phyloP scores from a whole-genome alignment of 352 stramenopile species.

The Aphanomyces invadans region DNA sequence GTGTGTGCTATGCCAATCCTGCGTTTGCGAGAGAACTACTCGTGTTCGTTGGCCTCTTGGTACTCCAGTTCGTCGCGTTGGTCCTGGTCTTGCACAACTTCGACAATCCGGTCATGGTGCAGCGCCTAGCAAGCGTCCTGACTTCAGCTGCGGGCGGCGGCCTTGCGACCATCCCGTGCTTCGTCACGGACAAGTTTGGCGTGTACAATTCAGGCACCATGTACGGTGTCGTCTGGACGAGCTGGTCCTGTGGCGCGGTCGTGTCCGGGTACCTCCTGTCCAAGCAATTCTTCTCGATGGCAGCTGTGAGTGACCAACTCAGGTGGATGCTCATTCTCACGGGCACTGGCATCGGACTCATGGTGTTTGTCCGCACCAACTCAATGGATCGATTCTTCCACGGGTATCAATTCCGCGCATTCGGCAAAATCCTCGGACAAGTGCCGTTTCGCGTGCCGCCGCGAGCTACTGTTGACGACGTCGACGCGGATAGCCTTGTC shows the following conservation, averaged over 20 bases:
- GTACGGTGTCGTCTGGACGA: slow-evolving; percentile 20
- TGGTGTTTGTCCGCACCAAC: slow-evolving; percentile 20
- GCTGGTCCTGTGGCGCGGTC: background rate
- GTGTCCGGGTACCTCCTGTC: background rate
- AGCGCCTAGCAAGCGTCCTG: slow-evolving; percentile 11
- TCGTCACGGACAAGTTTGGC: slow-evolving; percentile 29
- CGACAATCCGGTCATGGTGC: background rate
- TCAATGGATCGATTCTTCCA: slow-evolving; percentile 13
- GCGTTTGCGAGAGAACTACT: slow-evolving; percentile 12
- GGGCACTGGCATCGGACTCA: background rate
- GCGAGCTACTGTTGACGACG: background rate
- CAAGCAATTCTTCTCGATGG: background rate
- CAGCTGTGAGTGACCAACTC: background rate
- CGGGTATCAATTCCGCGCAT: slow-evolving; percentile 15
- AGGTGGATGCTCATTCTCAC: slow-evolving; percentile 7
- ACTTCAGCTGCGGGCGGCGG: slow-evolving; percentile 21
- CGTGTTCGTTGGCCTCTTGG: slow-evolving; percentile 1
- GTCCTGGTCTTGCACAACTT: background rate
- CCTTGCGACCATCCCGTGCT: slow-evolving; percentile 18
- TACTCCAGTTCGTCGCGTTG: slow-evolving; percentile 10
- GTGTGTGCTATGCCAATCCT: slow-evolving; percentile 20
- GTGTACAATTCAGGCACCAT: slow-evolving; percentile 27
- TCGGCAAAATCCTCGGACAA: background rate
- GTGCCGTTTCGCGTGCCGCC: background rate
- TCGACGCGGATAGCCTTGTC: background rate